Percentiles rank a stretch among this genome's conserved stretches.
Conservation (phyloP, 192 early-diverging fungal genomes). For the Entomortierella chlamydospora region DNA sequence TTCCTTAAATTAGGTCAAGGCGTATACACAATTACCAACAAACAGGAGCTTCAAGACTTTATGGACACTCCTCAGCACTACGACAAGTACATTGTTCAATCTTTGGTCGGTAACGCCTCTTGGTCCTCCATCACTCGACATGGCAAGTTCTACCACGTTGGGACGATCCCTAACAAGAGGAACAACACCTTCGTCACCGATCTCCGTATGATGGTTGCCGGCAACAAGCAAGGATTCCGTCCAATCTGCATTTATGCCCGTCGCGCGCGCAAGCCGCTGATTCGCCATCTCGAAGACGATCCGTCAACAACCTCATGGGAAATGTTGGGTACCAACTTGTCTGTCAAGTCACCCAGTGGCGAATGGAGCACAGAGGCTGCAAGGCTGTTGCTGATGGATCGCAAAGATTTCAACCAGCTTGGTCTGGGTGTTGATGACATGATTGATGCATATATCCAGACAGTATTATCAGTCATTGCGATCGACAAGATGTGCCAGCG, state of each 20-base stretch:
- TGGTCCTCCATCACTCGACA: constrained; percentile 79
- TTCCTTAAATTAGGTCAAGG: constrained; percentile 71
- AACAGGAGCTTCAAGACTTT: constrained; percentile 77
- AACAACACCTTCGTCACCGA: constrained; percentile 88
- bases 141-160: constrained; percentile 90
- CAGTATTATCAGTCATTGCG: constrained; percentile 84
- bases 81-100: constrained; percentile 93
- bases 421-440: constrained; percentile 87
- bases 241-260: constrained; percentile 88
- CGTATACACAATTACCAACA: constrained; percentile 90
- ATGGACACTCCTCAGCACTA: constrained; percentile 84
- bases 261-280: constrained; percentile 77
- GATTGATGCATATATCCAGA: constrained; percentile 92
- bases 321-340: constrained; percentile 91
- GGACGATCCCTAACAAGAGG: constrained; percentile 92
- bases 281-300: constrained; percentile 52
- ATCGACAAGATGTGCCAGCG: constrained; percentile 83
- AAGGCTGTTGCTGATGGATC: constrained; percentile 87
- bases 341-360: constrained; percentile 78
- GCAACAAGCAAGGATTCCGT: constrained; percentile 75
- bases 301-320: constrained; percentile 78
- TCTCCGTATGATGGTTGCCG: constrained; percentile 90
- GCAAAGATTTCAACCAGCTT: constrained; percentile 91
- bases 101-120: constrained; percentile 87
- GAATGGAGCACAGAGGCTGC: constrained; percentile 88